Evolutionary conservation across 495 filamentous ascomycete genomes (phyloP), one percentile per base, ranked within the genome.

Genomic region (Talaromyces proteolyticus): DNA sequence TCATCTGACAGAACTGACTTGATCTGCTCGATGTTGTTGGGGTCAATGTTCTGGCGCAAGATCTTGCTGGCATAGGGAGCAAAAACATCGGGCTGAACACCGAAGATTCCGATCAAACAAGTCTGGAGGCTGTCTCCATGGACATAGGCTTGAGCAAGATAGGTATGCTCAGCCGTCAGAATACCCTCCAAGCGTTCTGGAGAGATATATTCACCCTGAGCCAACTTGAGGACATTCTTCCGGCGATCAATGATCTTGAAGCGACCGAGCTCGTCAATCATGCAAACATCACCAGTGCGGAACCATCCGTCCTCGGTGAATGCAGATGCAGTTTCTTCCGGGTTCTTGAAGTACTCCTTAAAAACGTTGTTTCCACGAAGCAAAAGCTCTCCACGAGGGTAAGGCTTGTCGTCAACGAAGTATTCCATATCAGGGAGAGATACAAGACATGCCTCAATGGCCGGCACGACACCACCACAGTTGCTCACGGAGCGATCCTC

Each of bases 211-310:
- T 98, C 93, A 64, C 93, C 93, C 65, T 98, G 93, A 0, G 93
- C 87, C 39, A 98, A 80, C 79, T 98, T 98, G 61, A 98, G 84
- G 14, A 97, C 88, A 67, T 98, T 97, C 85, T 98, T 98, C 59
- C 90, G 85, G 54, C 93, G 90, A 68, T 98, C 93, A 58, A 98
- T 85, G 67, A 98, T 91, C 57, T 80, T 82, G 72, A 97, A 87
- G 49, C 94, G 88, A 50, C 93, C 93, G 58, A 86, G 67, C 45
- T 81, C 80, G 63, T 98, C 93, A 22, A 98, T 72, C 16, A 78
- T 77, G 59, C 80, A 86, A 41, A 98, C 91, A 59, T 98, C 93
- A 18, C 93, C 93, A 1, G 93, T 96, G 57, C 85, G 84, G 77
- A 98, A 96, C 93, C 93, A 98, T 51, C 93, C 93, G 57, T 97